Conservation (phyloP, 2,329 filamentous ascomycete genomes). For the Diaporthe citrichinensis region DNA sequence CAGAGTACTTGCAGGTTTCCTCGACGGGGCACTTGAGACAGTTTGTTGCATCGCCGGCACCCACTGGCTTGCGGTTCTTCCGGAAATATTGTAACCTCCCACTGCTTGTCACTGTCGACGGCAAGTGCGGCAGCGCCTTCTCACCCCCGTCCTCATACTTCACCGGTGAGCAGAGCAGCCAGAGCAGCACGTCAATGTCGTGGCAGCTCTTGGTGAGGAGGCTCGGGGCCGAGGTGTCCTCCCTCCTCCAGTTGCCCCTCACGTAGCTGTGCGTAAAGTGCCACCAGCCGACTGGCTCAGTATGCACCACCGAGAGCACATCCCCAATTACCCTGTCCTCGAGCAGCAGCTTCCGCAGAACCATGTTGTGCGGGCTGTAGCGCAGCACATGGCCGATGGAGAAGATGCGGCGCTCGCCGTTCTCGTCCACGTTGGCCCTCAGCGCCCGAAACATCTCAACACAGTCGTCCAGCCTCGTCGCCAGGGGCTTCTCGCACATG, state of each 20-base stretch:
- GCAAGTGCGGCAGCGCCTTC: slow-evolving; percentile 74
- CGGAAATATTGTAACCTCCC: slow-evolving; percentile 86
- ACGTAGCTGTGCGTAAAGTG: slow-evolving; percentile 95
- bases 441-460: slow-evolving; percentile 78
- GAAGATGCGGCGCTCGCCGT: slow-evolving; percentile 70
- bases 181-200: slow-evolving; percentile 93
- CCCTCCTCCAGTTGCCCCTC: slow-evolving; percentile 92
- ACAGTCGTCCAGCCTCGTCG: slow-evolving; percentile 84
- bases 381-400: slow-evolving; percentile 94
- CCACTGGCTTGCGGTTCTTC: slow-evolving; percentile 79
- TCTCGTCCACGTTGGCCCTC: slow-evolving; percentile 51
- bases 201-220: slow-evolving; percentile 96
- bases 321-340: slow-evolving; percentile 85
- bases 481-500: slow-evolving; percentile 95
- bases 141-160: slow-evolving; percentile 57
- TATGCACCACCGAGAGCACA: slow-evolving; percentile 88
- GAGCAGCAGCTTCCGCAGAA: slow-evolving; percentile 83
- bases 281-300: slow-evolving; percentile 96
- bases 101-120: slow-evolving; percentile 79
- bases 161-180: slow-evolving; percentile 85
- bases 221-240: slow-evolving; percentile 81
- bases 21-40: slow-evolving; percentile 86
- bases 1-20: slow-evolving; percentile 84
- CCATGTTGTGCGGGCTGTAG: slow-evolving; percentile 93
- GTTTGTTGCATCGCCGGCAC: slow-evolving; percentile 85